Evolutionary conservation across 805 yeast genomes (phyloP).

Genomic region (Metschnikowia bowlesiae): DNA sequence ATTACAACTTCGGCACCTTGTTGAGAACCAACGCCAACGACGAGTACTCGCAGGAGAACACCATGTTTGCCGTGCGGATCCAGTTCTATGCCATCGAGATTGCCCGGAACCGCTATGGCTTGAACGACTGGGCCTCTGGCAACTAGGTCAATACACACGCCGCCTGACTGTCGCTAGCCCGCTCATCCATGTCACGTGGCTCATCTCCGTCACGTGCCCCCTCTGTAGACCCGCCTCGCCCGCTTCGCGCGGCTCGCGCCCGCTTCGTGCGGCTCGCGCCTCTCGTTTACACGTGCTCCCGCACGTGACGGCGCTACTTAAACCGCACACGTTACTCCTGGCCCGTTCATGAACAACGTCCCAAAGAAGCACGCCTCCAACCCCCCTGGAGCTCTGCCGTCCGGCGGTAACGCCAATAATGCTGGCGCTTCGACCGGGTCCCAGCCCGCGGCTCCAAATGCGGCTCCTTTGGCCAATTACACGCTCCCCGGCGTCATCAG

Average conservation of each 20-base stretch:
- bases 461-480: constrained; percentile 26
- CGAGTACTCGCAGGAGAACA: constrained; percentile 78
- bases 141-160: constrained; percentile 7
- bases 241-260: too few species aligned
- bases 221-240: too few species aligned
- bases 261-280: too few species aligned
- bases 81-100: constrained; percentile 95
- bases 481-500: constrained; percentile 59
- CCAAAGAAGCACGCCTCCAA: neutral
- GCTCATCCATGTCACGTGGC: too few species aligned
- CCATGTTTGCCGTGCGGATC: constrained; percentile 87
- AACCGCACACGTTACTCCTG: neutral
- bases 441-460: neutral
- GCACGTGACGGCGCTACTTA: neutral
- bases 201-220: neutral
- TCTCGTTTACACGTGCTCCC: neutral
- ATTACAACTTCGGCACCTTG: constrained; percentile 92
- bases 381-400: neutral
- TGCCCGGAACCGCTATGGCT: constrained; percentile 83
- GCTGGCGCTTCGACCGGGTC: neutral
- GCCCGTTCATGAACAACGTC: neutral
- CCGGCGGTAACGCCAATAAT: neutral
- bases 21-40: constrained; percentile 66
- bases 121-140: constrained; percentile 78
- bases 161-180: neutral